A percentile compares a stretch with the other conserved stretches of the same genome.
These are phyloP conservation scores for Ilyonectria sp. DNA, from an alignment of 2,329 filamentous ascomycete genomes.

Conservation along the genomic window DNA sequence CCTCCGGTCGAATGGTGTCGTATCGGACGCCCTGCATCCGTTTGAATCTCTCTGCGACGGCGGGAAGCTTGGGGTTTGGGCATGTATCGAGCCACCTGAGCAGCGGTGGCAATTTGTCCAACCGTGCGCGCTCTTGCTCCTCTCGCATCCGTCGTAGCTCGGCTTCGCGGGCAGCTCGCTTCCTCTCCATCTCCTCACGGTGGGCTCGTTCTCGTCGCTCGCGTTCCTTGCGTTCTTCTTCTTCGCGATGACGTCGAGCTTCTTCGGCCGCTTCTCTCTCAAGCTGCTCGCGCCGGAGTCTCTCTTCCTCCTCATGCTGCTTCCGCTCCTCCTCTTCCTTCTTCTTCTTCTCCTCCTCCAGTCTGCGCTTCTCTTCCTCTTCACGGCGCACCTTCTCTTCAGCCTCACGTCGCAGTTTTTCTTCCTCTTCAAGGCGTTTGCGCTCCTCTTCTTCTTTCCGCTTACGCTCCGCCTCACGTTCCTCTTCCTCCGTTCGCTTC, in stretches of 20 bases:
- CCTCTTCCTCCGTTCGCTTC: constrained; percentile 49
- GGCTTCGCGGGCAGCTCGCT: constrained; percentile 65
- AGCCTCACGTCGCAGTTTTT: constrained; percentile 54
- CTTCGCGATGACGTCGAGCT: constrained; percentile 65
- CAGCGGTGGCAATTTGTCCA: constrained; percentile 72
- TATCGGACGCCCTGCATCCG: constrained; percentile 74
- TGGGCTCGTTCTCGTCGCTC: constrained; percentile 62
- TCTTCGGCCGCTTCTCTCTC: constrained; percentile 65
- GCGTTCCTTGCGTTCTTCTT: constrained; percentile 66
- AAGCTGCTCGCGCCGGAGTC: constrained; percentile 59
- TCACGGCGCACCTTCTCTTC: constrained; percentile 56
- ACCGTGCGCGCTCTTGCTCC: constrained; percentile 68
- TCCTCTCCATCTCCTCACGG: constrained; percentile 64
- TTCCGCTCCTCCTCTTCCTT: constrained; percentile 56
- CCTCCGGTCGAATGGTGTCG: constrained; percentile 71
- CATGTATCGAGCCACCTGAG: constrained; percentile 73
- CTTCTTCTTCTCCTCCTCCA: constrained; percentile 58
- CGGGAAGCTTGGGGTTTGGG: constrained; percentile 65
- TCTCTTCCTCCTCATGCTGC: constrained; percentile 64
- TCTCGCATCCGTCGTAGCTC: constrained; percentile 66
- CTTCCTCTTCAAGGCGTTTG: constrained; percentile 53
- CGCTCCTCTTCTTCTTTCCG: constrained; percentile 57
- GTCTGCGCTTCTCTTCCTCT: constrained; percentile 55
- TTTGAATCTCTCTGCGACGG: constrained; percentile 69
- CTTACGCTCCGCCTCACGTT: constrained; percentile 54